Percentiles rank a stretch among this genome's conserved stretches.
These are phyloP conservation scores for Colletotrichum aenigma DNA, from an alignment of 2,329 filamentous ascomycete genomes.

Conservation along the genomic window DNA sequence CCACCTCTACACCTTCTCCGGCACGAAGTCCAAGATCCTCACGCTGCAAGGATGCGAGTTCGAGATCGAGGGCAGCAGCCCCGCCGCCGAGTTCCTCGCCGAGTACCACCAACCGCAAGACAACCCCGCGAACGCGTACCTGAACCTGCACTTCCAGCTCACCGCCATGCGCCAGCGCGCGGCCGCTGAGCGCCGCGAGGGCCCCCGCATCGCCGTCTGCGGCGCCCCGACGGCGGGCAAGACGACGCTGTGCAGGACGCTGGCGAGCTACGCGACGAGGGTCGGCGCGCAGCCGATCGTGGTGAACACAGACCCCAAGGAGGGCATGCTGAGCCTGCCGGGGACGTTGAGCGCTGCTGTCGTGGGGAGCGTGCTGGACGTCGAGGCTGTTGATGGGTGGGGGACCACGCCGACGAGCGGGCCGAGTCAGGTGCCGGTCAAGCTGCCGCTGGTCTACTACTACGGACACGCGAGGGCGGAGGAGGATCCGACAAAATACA, in stretches of 20 bases:
- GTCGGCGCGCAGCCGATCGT: constrained; percentile 77
- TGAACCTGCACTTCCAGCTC: constrained; percentile 89
- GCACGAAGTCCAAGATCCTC: constrained; percentile 85
- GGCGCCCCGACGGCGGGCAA: constrained; percentile 83
- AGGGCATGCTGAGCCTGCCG: constrained; percentile 78
- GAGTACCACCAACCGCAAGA: constrained; percentile 73
- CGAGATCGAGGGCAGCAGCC: constrained; percentile 68
- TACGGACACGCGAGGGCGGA: constrained; percentile 78
- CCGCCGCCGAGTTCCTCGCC: constrained; percentile 59
- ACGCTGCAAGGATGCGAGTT: constrained; percentile 91
- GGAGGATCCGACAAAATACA: constrained; percentile 75
- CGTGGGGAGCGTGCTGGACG: constrained; percentile 85
- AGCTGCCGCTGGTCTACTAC: constrained; percentile 89
- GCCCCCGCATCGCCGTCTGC: constrained; percentile 84
- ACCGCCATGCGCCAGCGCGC: constrained; percentile 72
- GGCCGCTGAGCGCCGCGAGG: constrained; percentile 51
- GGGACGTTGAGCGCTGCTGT: constrained; percentile 87
- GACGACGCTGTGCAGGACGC: constrained; percentile 76
- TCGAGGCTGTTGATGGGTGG: constrained; percentile 80
- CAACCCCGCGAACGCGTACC: constrained; percentile 78
- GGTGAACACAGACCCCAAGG: constrained; percentile 82
- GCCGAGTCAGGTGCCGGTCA: constrained; percentile 85
- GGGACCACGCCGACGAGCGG: constrained; percentile 90
- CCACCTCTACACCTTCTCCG: constrained; percentile 80
- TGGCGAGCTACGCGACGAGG: constrained; percentile 81